Conservation (phyloP, 2,329 filamentous ascomycete genomes). For the Xylaria sp. region DNA sequence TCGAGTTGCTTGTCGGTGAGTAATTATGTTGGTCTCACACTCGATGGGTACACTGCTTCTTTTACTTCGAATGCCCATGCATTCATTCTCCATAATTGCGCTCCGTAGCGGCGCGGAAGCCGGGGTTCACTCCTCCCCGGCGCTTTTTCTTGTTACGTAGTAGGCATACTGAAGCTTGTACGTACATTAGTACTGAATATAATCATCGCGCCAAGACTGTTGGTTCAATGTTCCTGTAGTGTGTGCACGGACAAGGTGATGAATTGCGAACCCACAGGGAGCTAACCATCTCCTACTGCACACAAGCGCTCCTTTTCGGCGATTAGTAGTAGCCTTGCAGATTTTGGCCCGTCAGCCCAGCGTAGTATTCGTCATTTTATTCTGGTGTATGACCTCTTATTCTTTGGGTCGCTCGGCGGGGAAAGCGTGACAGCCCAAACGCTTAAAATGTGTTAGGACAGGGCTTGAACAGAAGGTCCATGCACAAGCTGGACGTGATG, state of each 20-base stretch:
- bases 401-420: conserved; percentile 35
- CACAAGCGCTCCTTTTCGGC: conserved; percentile 22
- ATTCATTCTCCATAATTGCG: conserved; percentile 23
- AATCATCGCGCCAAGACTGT: conserved; percentile 21
- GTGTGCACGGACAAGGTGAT: conserved; percentile 22
- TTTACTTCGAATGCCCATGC: neutral
- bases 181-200: conserved; percentile 1
- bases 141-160: conserved; percentile 27
- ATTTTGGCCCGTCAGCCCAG: conserved; percentile 30
- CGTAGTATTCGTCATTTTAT: conserved; percentile 47
- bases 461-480: conserved; percentile 30
- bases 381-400: conserved; percentile 29
- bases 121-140: conserved; percentile 23
- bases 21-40: conserved; percentile 4
- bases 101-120: conserved; percentile 31
- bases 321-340: conserved; percentile 42
- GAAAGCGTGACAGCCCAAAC: conserved; percentile 22
- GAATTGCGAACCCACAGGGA: conserved; percentile 21
- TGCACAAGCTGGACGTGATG: conserved; percentile 26
- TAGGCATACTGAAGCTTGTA: conserved; percentile 19
- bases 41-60: conserved; percentile 9
- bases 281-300: conserved; percentile 8
- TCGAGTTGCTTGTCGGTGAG: conserved; percentile 11
- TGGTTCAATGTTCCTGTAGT: conserved; percentile 12
- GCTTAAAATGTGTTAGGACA: conserved; percentile 9